Evolutionary conservation across 2,329 filamentous ascomycete genomes (phyloP).

Genomic region (Colletotrichum sp.): DNA sequence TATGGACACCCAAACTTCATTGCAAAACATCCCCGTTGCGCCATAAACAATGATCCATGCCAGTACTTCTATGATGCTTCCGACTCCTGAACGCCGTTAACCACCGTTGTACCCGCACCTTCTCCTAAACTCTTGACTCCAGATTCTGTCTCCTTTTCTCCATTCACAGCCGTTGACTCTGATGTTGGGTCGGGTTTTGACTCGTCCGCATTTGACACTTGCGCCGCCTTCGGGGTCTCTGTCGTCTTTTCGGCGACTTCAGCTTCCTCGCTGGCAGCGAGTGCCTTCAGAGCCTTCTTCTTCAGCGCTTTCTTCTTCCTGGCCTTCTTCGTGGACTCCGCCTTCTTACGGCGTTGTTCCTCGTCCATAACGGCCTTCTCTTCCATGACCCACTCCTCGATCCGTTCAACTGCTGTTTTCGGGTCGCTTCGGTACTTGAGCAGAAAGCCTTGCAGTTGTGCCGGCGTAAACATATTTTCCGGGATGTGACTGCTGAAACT

Average conservation of each 20-base stretch:
- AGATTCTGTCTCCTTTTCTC: neutral
- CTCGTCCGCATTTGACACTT: neutral
- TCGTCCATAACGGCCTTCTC: constrained; percentile 12
- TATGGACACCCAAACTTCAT: neutral
- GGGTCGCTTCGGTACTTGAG: constrained; percentile 2
- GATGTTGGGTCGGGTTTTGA: fast-evolving
- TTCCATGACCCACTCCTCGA: neutral
- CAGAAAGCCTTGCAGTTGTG: constrained; percentile 11
- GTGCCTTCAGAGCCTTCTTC: neutral
- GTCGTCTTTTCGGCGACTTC: neutral
- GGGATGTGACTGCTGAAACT: neutral
- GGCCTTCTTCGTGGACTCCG: neutral
- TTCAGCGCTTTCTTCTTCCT: constrained; percentile 2
- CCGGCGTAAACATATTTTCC: constrained; percentile 7
- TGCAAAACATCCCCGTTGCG: neutral
- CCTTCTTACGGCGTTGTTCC: neutral
- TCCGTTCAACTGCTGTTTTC: neutral
- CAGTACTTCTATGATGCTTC: neutral
- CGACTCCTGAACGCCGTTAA: neutral
- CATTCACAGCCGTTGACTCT: neutral
- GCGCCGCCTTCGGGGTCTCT: neutral
- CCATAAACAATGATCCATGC: neutral
- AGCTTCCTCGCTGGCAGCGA: neutral
- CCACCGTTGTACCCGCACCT: neutral
- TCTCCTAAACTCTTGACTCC: neutral